A percentile compares a stretch with the other conserved stretches of the same genome.
phyloP scores from a whole-genome alignment of 192 early-diverging fungal species.

The Entrophospora sp. region DNA sequence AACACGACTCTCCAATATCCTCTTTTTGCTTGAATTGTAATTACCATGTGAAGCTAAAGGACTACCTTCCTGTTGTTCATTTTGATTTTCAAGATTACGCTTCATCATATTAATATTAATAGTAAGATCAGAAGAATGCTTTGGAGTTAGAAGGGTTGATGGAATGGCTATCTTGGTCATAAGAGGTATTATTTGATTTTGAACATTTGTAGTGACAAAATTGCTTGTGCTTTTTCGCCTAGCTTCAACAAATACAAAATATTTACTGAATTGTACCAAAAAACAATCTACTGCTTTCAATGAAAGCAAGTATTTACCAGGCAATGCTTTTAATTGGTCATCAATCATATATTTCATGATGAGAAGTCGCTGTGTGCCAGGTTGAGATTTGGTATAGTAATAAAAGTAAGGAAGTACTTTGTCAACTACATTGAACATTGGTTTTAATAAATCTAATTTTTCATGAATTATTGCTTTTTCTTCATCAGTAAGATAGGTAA shows the following conservation, averaged over 20 bases:
- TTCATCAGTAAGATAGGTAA: background rate
- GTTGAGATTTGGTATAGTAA: constrained; percentile 1
- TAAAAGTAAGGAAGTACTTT: constrained; percentile 3
- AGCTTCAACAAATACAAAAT: background rate
- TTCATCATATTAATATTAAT: too few species aligned
- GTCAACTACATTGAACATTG: background rate
- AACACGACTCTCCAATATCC: too few species aligned
- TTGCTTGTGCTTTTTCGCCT: background rate
- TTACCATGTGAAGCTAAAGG: too few species aligned
- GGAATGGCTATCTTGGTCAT: too few species aligned
- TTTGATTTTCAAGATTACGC: too few species aligned
- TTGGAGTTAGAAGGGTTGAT: too few species aligned
- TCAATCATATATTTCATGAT: constrained; percentile 12
- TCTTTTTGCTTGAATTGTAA: too few species aligned
- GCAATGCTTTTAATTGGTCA: constrained; percentile 4
- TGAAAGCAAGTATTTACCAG: background rate
- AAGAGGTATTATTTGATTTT: too few species aligned
- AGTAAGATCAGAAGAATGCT: too few species aligned
- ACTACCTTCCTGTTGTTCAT: too few species aligned
- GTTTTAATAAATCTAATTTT: background rate
- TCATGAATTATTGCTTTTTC: background rate
- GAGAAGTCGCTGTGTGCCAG: background rate
- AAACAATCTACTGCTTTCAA: background rate
- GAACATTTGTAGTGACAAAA: too few species aligned
- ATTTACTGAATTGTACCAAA: background rate